Conservation (phyloP, 1,284 basidiomycete species). For the Sanghuangporus sanghuang region DNA sequence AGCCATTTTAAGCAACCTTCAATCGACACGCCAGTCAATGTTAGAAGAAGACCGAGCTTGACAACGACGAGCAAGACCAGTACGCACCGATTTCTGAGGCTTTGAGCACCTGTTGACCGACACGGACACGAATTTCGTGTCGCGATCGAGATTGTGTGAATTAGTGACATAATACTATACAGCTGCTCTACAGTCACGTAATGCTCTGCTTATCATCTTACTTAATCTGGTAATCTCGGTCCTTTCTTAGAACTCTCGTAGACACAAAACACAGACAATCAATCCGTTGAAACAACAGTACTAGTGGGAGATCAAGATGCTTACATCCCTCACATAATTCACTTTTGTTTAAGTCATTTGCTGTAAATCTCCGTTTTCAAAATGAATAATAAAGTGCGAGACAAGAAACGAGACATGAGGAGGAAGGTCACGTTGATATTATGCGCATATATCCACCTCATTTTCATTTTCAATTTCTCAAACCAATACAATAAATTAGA, state of each 20-base stretch:
- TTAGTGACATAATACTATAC: background rate
- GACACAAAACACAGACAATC: too few species aligned
- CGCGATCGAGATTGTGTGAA: background rate
- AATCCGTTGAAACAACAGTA: too few species aligned
- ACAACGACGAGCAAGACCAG: background rate
- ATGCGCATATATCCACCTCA: background rate
- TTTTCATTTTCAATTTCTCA: background rate
- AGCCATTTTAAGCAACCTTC: slow-evolving; percentile 39
- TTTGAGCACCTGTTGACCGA: background rate
- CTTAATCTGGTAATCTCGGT: background rate
- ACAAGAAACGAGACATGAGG: background rate
- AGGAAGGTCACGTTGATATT: background rate
- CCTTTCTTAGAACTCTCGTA: too few species aligned
- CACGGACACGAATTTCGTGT: background rate
- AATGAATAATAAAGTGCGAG: background rate
- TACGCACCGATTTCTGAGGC: background rate
- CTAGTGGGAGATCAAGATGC: too few species aligned
- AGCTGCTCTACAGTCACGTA: background rate
- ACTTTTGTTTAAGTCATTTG: too few species aligned
- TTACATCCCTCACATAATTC: too few species aligned
- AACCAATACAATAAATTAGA: too few species aligned
- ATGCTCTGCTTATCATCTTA: background rate
- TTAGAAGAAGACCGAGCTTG: background rate
- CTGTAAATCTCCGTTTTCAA: too few species aligned
- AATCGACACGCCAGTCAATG: background rate